phyloP scores from a whole-genome alignment of 2,329 filamentous ascomycete species.

The Chrysoporthe puriensis region DNA sequence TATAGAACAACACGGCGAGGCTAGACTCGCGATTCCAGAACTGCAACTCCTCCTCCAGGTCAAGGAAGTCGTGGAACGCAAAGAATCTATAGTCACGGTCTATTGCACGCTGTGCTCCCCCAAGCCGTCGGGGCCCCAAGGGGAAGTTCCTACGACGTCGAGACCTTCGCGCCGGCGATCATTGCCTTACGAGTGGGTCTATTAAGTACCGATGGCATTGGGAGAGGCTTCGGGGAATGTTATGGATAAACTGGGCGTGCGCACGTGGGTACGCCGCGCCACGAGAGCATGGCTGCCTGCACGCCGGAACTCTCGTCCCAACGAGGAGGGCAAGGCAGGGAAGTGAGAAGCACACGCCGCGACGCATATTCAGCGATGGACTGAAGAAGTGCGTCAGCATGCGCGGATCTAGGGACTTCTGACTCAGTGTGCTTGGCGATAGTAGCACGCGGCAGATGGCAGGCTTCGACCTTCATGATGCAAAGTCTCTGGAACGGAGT shows the following conservation, averaged over 20 bases:
- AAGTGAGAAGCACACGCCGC: neutral
- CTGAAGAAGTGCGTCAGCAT: too few species aligned
- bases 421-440: too few species aligned
- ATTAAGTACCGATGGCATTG: too few species aligned
- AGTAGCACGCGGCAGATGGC: neutral
- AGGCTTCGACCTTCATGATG: neutral
- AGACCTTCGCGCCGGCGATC: too few species aligned
- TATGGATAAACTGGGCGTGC: neutral
- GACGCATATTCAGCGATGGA: neutral
- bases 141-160: too few species aligned
- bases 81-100: neutral
- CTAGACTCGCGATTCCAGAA: neutral
- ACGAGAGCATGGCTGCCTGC: neutral
- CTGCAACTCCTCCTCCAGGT: neutral
- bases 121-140: neutral
- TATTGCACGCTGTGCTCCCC: neutral
- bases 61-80: neutral
- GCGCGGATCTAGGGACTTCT: too few species aligned
- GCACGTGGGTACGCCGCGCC: neutral
- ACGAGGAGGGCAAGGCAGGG: neutral
- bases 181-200: too few species aligned
- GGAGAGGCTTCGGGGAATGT: neutral
- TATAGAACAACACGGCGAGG: neutral
- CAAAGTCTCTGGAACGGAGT: neutral
- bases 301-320: neutral